Base-by-base conservation (phyloP, 148 eudicot genomes). In the Rhododendron williamsianum region DNA sequence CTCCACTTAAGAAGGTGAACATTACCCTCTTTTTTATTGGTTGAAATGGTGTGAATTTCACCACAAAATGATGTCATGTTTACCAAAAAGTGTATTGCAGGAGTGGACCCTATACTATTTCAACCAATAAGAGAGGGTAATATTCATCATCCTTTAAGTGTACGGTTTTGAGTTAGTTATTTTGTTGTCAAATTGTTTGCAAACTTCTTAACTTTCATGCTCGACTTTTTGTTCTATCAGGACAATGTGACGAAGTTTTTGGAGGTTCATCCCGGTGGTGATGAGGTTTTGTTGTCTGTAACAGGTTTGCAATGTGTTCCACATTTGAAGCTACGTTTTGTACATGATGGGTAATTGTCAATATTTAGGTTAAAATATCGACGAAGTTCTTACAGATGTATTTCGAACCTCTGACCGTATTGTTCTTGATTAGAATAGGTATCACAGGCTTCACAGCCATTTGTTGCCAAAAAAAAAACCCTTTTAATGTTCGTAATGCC, bases 231-330 rank as follows among this genome's bases (percentile, higher is more conserved):
- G 45, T 30, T 86, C 77, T 19, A 60, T 82, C 27, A 27, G 27
- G 27, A 27, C 27, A 27, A 27, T 27, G 27, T 27, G 27, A 27
- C 27, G 27, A 27, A 27, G 27, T 27, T 27, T 27, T 27, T 27
- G 27, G 27, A 27, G 27, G 27, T 27, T 27, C 98, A 96, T 92
- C 98, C 98, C 0, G 98, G 98, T 80, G 98, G 98, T 82, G 96
- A 95, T 84, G 98, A 95, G 41, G 96, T 96, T 89, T 83, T 96
- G 87, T 78, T 96, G 27, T 27, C 27, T 27, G 27, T 27, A 27
- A 27, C 27, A 27, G 27, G 27, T 27, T 27, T 27, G 27, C 27
- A 63, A 63, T 41, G 21, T 30, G 65, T 60, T n/a, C 16, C 6
- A 38, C 30, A 58, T 35, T 13, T 15, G 19, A 52, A 52, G 58